Conservation (phyloP, 306 rosid species). For the Chamaecrista fasciculata region DNA sequence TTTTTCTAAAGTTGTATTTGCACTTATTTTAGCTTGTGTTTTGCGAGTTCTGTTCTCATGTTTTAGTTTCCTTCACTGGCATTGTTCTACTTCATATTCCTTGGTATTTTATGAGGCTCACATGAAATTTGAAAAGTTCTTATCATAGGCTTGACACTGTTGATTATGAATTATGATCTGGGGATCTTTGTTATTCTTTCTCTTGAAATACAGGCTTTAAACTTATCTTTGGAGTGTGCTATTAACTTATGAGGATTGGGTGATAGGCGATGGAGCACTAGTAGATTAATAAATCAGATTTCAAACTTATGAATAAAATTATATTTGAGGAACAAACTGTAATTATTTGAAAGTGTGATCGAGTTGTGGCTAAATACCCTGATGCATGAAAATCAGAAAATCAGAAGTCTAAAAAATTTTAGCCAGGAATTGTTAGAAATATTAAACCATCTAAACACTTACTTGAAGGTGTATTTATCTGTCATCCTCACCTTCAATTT, state of each 20-base stretch:
- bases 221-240: slow-evolving; percentile 5
- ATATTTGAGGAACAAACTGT: not conserved
- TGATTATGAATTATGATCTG: not conserved
- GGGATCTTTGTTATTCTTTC: not conserved
- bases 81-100: slow-evolving; percentile 1
- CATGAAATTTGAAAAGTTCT: not conserved
- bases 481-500: not conserved
- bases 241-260: not conserved
- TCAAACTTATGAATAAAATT: not conserved
- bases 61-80: slow-evolving; percentile 7
- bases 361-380: not conserved
- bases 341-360: not conserved
- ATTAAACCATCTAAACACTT: not conserved
- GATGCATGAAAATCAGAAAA: not conserved
- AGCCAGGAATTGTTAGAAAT: not conserved
- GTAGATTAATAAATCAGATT: not conserved
- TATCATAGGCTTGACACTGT: not conserved
- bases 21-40: not conserved
- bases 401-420: not conserved
- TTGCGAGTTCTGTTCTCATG: not conserved
- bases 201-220: not conserved
- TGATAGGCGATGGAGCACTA: not conserved
- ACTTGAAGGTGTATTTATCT: not conserved
- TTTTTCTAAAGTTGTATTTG: not conserved
- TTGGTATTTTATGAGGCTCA: slow-evolving; percentile 8